Base-by-base conservation (phyloP, 208 protist species). In the Acanthamoeba healyi region DNA sequence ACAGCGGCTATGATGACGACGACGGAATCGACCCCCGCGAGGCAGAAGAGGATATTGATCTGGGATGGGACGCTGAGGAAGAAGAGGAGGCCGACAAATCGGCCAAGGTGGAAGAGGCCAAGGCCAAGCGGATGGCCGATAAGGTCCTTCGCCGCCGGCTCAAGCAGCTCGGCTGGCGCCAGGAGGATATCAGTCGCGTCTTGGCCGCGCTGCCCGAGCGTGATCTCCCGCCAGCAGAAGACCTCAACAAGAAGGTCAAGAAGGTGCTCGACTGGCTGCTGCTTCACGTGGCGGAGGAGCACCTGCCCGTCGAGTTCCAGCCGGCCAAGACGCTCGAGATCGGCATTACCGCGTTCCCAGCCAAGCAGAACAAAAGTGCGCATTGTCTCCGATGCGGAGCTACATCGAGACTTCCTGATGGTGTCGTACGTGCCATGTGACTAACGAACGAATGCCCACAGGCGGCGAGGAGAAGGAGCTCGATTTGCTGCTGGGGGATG, bases 211-310 rank as follows among this genome's bases (percentile, higher is more conserved):
- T 70, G 29, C 15, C 49, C 58, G 36, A 92, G 49, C n/a, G 19
- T n/a, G 54, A 63, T 24, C 24, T 46, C 4, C 15, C 82, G 46
- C 77, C 77, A 7, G 36, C 12, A 5, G 86, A 92, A 32, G n/a
- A 92, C 46, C 26, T 89, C 63, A 92, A 92, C n/a, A n/a, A 40
- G 10, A 24, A 14, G 26, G 2, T 92, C 34, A 92, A 92, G 36
- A 49, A 63, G 42, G 46, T 61, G 89, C 82, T 94, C 46, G 93
- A 94, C 54, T 94, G 81, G 72, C 51, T 94, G 17, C 34, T 22
- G n/a, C 49, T 94, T 17, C 65, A 94, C 65, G 93, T 94, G 38
- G 40, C 93, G n/a, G 93, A 94, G 58, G 58, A 94, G 29, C 58
- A 81, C 36, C 54, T 94, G 42, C 93, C 93, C n/a, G 46, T 36